Evolutionary conservation across 164 flowering plant genomes (phyloP).

Genomic region (Stephania yunnanensis): DNA sequence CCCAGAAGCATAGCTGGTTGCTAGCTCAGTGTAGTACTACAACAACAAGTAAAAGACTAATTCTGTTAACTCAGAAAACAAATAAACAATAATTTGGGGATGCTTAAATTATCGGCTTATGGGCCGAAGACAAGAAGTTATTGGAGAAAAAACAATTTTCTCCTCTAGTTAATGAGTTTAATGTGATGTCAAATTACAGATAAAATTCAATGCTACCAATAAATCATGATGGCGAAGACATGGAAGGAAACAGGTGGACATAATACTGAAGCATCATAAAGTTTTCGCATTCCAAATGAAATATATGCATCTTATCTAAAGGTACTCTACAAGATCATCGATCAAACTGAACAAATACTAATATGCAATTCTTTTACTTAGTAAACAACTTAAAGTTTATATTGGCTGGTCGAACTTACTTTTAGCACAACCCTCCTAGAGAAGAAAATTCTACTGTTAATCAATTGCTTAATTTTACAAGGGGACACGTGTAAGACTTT

Average conservation of each 20-base stretch:
- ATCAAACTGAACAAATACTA: no score
- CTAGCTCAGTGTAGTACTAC: conserved; percentile 81
- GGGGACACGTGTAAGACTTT: no score
- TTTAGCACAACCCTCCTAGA: no score
- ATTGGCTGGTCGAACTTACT: no score
- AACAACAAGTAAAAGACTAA: not conserved
- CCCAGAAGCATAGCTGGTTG: conserved; percentile 51
- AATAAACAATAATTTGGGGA: not conserved
- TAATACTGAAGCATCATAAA: no score
- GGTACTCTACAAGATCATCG: no score
- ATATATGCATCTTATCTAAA: no score
- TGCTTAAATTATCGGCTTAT: not conserved
- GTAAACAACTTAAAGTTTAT: no score
- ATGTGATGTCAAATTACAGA: not conserved
- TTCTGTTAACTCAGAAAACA: not conserved
- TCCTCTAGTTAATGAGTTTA: not conserved
- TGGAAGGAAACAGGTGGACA: not conserved
- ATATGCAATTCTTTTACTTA: no score
- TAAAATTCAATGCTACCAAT: not conserved
- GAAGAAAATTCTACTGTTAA: no score
- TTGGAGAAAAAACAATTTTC: not conserved
- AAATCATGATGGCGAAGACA: not conserved
- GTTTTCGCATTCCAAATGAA: no score
- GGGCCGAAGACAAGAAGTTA: not conserved
- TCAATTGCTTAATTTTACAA: no score